Evolutionary conservation across 129 eudicot species (phyloP).

Genomic region (Lactuca saligna): DNA sequence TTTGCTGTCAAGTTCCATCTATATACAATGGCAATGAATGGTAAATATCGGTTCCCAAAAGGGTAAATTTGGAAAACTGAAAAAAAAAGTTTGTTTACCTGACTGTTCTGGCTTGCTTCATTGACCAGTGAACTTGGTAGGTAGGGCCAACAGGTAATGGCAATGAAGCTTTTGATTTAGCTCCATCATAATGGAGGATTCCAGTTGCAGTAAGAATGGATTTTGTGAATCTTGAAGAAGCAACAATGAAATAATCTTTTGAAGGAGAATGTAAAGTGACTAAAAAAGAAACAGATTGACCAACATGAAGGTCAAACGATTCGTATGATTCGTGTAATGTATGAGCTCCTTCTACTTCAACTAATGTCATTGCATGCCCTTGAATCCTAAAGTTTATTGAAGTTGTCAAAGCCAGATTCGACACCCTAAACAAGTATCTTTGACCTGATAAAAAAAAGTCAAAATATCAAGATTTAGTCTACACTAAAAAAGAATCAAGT

Average conservation of each 20-base stretch:
- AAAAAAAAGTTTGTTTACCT: slow-evolving; percentile 38
- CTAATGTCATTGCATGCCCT: slow-evolving; percentile 58
- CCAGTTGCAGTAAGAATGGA: slow-evolving; percentile 55
- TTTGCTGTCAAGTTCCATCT: slow-evolving; percentile 95
- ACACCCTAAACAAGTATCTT: slow-evolving; percentile 75
- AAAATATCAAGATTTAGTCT: background rate
- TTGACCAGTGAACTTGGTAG: slow-evolving; percentile 80
- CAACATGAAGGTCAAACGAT: slow-evolving; percentile 80
- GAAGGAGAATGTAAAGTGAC: slow-evolving; percentile 48
- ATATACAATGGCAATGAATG: slow-evolving; percentile 15
- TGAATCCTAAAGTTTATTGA: slow-evolving; percentile 81
- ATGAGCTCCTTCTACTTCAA: slow-evolving; percentile 86
- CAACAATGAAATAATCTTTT: slow-evolving; percentile 66
- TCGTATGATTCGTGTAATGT: slow-evolving; percentile 67
- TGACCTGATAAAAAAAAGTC: slow-evolving; percentile 48
- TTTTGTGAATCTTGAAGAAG: slow-evolving; percentile 72
- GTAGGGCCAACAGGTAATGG: slow-evolving; percentile 76
- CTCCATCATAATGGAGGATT: slow-evolving; percentile 56
- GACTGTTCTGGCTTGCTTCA: slow-evolving; percentile 87
- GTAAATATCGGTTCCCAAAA: background rate
- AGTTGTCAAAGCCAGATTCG: slow-evolving; percentile 70
- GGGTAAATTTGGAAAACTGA: background rate
- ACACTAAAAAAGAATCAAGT: background rate
- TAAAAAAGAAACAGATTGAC: slow-evolving; percentile 74
- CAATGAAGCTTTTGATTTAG: slow-evolving; percentile 42